Evolutionary conservation across 108 stramenopile species (phyloP), one percentile per base, ranked within the genome.

Genomic region (Discostella stelligeroides): DNA sequence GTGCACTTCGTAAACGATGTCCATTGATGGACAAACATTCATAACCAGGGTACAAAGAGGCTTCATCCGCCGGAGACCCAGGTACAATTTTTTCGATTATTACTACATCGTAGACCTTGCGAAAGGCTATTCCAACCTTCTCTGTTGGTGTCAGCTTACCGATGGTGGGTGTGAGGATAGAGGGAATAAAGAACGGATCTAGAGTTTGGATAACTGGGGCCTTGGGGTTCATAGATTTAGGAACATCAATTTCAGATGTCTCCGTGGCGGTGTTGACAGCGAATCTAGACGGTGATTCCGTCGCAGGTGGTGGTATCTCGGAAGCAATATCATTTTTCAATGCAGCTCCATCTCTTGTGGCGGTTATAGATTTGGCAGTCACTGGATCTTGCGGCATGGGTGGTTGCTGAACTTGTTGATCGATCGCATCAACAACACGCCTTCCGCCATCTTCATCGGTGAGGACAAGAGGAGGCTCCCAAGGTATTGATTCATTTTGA

Each of bases 91-190:
- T 65, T 48, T 76, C 75, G 18, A 76, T 55, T 17, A 69, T 47
- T 11, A 76, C 63, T 10, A 34, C 50, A 21, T 55, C 75, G 29
- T 57, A 64, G 15, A 55, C 21, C 48, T 76, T 76, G n/a, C 75
- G 68, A 56, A 76, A 68, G 34, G 68, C 61, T 9, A 76, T 55
- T 1, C 75, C 75, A 39, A 69, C 45, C 68, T 76, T 76, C 64
- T 69, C 61, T 28, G n/a, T 42, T 7, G 75, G 68, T 10, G 61
- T 49, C 5, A n/a, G 20, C 59, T 76, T 76, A 23, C 29, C 53
- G 30, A 60, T 25, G 14, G 65, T 75, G 40, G 40, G 29, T 15
- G 65, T 50, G 2, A 53, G 18, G 59, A 75, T 59, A 0, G 66
- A 43, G 40, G 73, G 73, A 7, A 75, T 75, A 11, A n/a, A 21